Evolutionary conservation across 2,329 filamentous ascomycete genomes (phyloP), one percentile per base, ranked within the genome.

Genomic region (Setomelanomma holmii): DNA sequence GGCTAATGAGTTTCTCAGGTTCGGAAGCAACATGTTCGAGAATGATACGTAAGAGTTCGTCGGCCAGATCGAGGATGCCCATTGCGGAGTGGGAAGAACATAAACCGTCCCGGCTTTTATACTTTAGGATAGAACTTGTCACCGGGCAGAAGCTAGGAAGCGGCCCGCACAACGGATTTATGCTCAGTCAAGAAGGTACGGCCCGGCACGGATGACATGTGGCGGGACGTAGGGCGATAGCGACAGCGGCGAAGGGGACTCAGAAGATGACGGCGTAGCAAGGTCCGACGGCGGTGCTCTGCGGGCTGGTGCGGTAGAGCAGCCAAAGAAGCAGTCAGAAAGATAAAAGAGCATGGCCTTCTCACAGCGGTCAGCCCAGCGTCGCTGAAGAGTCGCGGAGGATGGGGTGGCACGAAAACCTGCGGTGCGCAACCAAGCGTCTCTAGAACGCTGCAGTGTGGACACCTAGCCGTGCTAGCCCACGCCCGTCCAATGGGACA

Each of bases 21-120:
- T 83, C 79, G n/a, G 78, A 76, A 48, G 79, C 78, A 58, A 84
- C 77, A 58, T 80, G 74, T 62, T 82, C 79, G 58, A 84, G 74
- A 21, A 83, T 80, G 49, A 77, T 75, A 51, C 76, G 75, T 43
- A 82, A 72, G 45, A 83, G 72, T 64, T 83, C 80, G 60, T 80
- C 80, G 54, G 79, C 79, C 45, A 82, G 72, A 49, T 69, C 65
- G 54, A 75, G 69, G 57, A 71, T 69, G 56, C 66, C 63, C 69
- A 72, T 74, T 53, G 64, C 67, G 64, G 61, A 55, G 55, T 56
- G 50, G 40, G n/a, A 27, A 54, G 57, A 68, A 48, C 67, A 73
- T 71, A 52, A 59, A 65, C 64, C 16, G 34, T 36, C 34, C 34
- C 10, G 34, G 34, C 34, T 36, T 51, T n/a, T 16, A 20, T 19